Evolutionary conservation across 2,329 filamentous ascomycete species (phyloP).

Genomic region (Monosporascus sp.): DNA sequence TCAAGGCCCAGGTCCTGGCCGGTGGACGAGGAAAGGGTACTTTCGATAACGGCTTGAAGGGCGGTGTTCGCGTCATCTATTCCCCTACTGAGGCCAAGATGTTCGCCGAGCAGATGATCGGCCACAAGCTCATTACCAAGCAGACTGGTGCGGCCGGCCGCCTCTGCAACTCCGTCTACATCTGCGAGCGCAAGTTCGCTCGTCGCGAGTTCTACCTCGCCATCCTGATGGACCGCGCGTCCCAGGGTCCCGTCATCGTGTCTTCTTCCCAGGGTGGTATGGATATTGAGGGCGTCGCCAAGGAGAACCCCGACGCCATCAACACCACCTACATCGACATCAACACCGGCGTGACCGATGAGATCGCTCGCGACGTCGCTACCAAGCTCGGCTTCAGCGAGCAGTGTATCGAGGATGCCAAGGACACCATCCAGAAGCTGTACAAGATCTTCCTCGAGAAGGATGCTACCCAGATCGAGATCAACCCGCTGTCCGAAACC

Average conservation of each 20-base stretch:
- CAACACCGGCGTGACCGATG: constrained; percentile 89
- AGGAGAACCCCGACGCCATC: constrained; percentile 95
- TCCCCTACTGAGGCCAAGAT: constrained; percentile 94
- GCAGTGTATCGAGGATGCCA: constrained; percentile 93
- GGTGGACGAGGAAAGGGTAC: constrained; percentile 96
- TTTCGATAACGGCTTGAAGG: constrained; percentile 98
- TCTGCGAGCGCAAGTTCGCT: constrained; percentile 99
- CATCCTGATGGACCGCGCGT: constrained; percentile 93
- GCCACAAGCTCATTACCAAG: constrained; percentile 99
- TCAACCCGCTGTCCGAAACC: constrained; percentile 98
- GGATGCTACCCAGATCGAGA: constrained; percentile 98
- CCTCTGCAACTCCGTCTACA: constrained; percentile 96
- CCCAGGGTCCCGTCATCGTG: constrained; percentile 90
- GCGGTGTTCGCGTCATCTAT: constrained; percentile 97
- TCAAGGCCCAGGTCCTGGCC: constrained; percentile 98
- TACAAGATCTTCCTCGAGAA: constrained; percentile 99
- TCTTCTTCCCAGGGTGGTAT: constrained; percentile 98
- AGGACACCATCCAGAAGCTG: constrained; percentile 95
- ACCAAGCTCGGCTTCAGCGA: constrained; percentile 93
- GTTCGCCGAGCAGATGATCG: constrained; percentile 99
- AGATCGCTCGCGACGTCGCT: constrained; percentile 85
- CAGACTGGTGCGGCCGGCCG: constrained; percentile 92
- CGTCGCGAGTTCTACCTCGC: constrained; percentile 98
- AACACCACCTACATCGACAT: constrained; percentile 91
- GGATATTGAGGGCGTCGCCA: constrained; percentile 98